These are phyloP conservation scores for Lindgomyces ingoldianus DNA, from an alignment of 495 filamentous ascomycete genomes.

Conservation along the genomic window DNA sequence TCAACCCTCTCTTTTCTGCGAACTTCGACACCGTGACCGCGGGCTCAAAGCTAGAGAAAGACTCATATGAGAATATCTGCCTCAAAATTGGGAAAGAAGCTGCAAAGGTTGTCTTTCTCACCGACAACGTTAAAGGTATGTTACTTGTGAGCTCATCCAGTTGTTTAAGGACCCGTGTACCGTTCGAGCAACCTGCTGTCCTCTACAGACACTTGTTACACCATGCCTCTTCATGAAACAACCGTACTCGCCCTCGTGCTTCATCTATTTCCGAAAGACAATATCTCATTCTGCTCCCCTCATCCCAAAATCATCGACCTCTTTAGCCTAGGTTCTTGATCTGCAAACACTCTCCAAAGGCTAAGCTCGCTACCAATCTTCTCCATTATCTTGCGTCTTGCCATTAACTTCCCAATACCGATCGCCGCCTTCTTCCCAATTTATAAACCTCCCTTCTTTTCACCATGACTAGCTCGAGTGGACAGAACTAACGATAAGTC, in stretches of 20 bases:
- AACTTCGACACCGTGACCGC: slow-evolving; percentile 76
- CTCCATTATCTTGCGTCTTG: not conserved
- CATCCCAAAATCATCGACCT: no score
- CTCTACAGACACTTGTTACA: not conserved
- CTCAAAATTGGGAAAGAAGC: slow-evolving; percentile 43
- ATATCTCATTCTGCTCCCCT: not conserved
- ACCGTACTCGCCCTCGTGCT: not conserved
- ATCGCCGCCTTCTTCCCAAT: not conserved
- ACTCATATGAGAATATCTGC: slow-evolving; percentile 63
- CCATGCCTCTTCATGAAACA: slow-evolving; percentile 26
- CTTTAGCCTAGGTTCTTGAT: not conserved
- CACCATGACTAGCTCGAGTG: not conserved
- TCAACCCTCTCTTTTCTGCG: slow-evolving; percentile 52
- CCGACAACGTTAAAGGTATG: slow-evolving; percentile 62
- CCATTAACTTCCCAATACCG: not conserved
- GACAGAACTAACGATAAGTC: slow-evolving; percentile 3
- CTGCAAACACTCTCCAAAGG: not conserved
- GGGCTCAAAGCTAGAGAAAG: slow-evolving; percentile 62
- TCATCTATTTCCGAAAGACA: not conserved
- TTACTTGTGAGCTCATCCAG: not conserved
- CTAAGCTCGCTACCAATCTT: not conserved
- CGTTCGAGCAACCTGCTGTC: not conserved
- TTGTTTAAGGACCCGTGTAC: not conserved
- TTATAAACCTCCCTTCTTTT: not conserved
- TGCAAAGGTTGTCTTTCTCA: slow-evolving; percentile 64